Conservation (phyloP, 805 yeast genomes). For the Clavispora asparagi region DNA sequence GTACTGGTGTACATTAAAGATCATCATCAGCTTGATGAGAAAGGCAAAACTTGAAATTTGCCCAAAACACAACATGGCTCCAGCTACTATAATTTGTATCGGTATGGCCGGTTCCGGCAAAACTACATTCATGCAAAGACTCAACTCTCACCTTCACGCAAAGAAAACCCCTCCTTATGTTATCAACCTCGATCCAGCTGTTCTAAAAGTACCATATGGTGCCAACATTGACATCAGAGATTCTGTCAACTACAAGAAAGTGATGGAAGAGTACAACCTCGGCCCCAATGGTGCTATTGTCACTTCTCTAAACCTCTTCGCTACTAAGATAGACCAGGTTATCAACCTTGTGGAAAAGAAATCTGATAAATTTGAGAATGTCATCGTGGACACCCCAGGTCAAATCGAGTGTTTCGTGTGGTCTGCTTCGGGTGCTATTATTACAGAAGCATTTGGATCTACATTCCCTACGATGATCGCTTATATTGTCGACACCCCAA, state of each 20-base stretch:
- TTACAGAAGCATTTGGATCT: slow-evolving; percentile 94
- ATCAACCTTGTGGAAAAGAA: slow-evolving; percentile 79
- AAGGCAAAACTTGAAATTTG: neutral
- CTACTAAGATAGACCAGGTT: slow-evolving; percentile 96
- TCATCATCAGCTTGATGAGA: neutral
- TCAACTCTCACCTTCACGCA: slow-evolving; percentile 82
- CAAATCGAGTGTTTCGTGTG: slow-evolving; percentile 98
- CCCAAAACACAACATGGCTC: slow-evolving; percentile 9
- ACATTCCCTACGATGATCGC: slow-evolving; percentile 95
- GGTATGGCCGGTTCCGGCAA: slow-evolving; percentile 77
- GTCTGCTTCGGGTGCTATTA: slow-evolving; percentile 96
- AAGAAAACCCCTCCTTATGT: slow-evolving; percentile 79
- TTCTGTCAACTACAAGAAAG: slow-evolving; percentile 90
- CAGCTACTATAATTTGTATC: slow-evolving; percentile 38
- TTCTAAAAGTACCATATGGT: slow-evolving; percentile 85
- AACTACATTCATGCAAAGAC: slow-evolving; percentile 94
- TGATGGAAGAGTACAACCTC: slow-evolving; percentile 89
- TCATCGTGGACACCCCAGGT: slow-evolving; percentile 95
- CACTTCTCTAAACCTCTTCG: slow-evolving; percentile 83
- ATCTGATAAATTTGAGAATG: slow-evolving; percentile 50
- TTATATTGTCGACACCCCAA: slow-evolving; percentile 93
- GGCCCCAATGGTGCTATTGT: slow-evolving; percentile 99
- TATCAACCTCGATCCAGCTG: slow-evolving; percentile 94
- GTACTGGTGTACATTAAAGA: neutral
- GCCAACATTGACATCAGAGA: slow-evolving; percentile 95